phyloP scores from a whole-genome alignment of 768 basidiomycete genomes.

The Collybia nuda region DNA sequence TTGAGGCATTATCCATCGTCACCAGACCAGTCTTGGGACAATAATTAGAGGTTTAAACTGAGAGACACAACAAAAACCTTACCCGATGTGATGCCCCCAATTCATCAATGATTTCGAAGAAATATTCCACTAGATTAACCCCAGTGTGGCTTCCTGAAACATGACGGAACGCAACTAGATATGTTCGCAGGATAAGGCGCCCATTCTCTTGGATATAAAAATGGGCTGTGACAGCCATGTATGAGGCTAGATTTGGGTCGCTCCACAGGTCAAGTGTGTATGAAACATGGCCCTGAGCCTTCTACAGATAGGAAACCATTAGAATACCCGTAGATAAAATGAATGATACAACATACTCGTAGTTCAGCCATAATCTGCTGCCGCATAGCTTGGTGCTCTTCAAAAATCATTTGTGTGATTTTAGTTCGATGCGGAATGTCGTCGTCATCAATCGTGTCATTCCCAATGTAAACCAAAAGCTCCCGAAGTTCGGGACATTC shows the following conservation, averaged over 20 bases:
- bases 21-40: conserved; percentile 18
- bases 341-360: conserved; percentile 15
- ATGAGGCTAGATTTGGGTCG: conserved; percentile 19
- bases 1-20: conserved; percentile 36
- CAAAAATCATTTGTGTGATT: conserved; percentile 24
- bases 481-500: conserved; percentile 31
- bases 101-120: conserved; percentile 23
- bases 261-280: conserved; percentile 37
- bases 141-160: conserved; percentile 30
- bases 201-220: conserved; percentile 13
- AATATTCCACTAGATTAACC: conserved; percentile 19
- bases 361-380: conserved; percentile 18
- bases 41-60: not conserved
- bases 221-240: conserved; percentile 32
- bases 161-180: conserved; percentile 28
- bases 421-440: conserved; percentile 35
- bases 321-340: conserved; percentile 18
- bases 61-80: not conserved
- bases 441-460: conserved; percentile 15
- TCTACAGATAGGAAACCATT: conserved; percentile 10
- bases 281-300: conserved; percentile 24
- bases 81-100: conserved; percentile 19
- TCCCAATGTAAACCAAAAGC: conserved; percentile 25
- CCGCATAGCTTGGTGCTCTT: conserved; percentile 19
- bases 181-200: conserved; percentile 17